Conservation (phyloP, 176 grass and related monocot species). For the Melocanna baccifera region DNA sequence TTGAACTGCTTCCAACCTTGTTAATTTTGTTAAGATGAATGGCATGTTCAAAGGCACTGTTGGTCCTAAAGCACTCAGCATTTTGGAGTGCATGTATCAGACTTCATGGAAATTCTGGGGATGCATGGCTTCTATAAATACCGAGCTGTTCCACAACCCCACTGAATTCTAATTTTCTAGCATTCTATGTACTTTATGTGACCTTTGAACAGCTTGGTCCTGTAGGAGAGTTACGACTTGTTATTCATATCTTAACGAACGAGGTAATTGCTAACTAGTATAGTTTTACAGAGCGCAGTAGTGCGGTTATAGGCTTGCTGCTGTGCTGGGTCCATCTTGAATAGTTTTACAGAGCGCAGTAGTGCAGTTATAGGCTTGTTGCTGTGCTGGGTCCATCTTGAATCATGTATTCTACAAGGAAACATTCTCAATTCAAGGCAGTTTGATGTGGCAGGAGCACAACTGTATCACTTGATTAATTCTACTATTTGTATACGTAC, state of each 20-base stretch:
- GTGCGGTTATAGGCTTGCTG: neutral
- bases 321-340: neutral
- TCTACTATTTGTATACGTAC: neutral
- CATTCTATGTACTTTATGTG: neutral
- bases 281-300: neutral
- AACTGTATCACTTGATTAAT: slow-evolving; percentile 12
- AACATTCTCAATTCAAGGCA: neutral
- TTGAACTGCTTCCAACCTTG: neutral
- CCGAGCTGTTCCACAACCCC: neutral
- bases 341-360: neutral
- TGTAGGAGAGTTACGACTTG: neutral
- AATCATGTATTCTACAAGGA: slow-evolving; percentile 4
- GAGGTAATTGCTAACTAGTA: neutral
- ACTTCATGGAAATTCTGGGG: neutral
- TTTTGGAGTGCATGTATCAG: neutral
- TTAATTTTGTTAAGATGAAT: neutral
- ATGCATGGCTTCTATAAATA: neutral
- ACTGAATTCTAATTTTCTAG: neutral
- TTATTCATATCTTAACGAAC: neutral
- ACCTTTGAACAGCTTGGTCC: neutral
- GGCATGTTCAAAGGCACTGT: neutral
- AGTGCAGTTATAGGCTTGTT: neutral
- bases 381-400: neutral
- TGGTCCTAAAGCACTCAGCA: neutral
- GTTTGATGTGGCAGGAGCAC: slow-evolving; percentile 11